Conservation (phyloP, 2,329 filamentous ascomycete species). For the Talaromyces marneffei region DNA sequence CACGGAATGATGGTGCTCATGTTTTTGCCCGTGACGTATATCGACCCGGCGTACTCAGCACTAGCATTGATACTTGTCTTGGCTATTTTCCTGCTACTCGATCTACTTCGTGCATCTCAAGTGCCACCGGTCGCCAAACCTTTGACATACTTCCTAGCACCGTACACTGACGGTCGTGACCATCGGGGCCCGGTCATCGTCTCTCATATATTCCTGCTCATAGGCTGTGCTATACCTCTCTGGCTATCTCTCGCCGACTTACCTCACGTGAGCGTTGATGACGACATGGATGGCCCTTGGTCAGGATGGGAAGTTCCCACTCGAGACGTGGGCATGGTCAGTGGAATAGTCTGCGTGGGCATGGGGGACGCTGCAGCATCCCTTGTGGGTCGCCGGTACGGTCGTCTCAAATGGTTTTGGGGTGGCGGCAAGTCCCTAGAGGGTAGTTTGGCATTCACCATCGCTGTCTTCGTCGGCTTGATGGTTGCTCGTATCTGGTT, state of each 20-base stretch:
- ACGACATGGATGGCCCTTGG: conserved; percentile 43
- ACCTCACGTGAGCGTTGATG: conserved; percentile 44
- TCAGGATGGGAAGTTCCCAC: conserved; percentile 67
- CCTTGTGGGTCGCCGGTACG: conserved; percentile 79
- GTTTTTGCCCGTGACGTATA: conserved; percentile 78
- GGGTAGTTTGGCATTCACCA: conserved; percentile 72
- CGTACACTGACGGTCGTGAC: conserved; percentile 91
- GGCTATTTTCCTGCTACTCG: conserved; percentile 78
- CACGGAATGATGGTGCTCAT: conserved; percentile 98
- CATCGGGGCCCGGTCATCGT: conserved; percentile 90
- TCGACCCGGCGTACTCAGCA: conserved; percentile 79
- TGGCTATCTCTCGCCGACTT: conserved; percentile 79
- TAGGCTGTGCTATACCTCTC: conserved; percentile 89
- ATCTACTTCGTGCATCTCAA: conserved; percentile 83
- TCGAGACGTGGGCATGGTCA: conserved; percentile 81
- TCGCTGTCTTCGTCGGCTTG: conserved; percentile 71
- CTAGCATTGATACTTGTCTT: conserved; percentile 75
- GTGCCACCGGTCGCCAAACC: conserved; percentile 83
- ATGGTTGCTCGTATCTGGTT: conserved; percentile 68
- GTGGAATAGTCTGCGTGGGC: conserved; percentile 88
- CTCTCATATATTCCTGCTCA: conserved; percentile 89
- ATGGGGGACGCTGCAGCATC: conserved; percentile 92
- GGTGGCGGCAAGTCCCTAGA: conserved; percentile 93
- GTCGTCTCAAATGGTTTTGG: conserved; percentile 90
- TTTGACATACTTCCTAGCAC: conserved; percentile 78